phyloP scores from a whole-genome alignment of 2,329 filamentous ascomycete genomes.

The Fusarium armeniacum region DNA sequence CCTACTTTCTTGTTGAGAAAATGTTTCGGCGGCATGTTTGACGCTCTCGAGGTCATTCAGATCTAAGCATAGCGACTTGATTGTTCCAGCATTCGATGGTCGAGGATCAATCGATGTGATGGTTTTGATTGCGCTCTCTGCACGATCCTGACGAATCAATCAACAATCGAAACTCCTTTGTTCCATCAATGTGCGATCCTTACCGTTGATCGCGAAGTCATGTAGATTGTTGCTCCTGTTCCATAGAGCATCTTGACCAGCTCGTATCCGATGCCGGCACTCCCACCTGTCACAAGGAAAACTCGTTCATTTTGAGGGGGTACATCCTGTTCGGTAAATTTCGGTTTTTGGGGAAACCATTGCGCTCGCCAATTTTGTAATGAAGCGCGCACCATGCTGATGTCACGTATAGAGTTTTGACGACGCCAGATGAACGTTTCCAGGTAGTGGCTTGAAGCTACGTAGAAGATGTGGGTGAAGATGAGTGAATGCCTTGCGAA shows the following conservation, averaged over 20 bases:
- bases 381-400: not conserved
- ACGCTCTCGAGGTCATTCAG: not conserved
- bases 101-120: not conserved
- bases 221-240: not conserved
- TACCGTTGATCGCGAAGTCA: not conserved
- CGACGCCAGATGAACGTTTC: not conserved
- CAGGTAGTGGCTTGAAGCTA: not conserved
- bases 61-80: not conserved
- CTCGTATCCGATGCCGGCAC: not conserved
- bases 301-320: not conserved
- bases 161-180: rapidly evolving
- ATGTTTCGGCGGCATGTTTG: not conserved
- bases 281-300: not conserved
- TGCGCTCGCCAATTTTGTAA: not conserved
- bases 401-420: not conserved
- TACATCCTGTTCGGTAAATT: not conserved
- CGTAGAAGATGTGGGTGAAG: not conserved
- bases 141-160: not conserved
- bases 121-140: not conserved
- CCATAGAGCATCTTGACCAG: not conserved
- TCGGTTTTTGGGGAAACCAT: conserved; percentile 3
- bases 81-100: not conserved
- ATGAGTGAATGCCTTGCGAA: not conserved
- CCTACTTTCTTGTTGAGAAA: not conserved
- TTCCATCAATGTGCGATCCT: rapidly evolving